These are phyloP conservation scores for Pleurotus tuoliensis DNA, from an alignment of 768 basidiomycete genomes.

Conservation along the genomic window DNA sequence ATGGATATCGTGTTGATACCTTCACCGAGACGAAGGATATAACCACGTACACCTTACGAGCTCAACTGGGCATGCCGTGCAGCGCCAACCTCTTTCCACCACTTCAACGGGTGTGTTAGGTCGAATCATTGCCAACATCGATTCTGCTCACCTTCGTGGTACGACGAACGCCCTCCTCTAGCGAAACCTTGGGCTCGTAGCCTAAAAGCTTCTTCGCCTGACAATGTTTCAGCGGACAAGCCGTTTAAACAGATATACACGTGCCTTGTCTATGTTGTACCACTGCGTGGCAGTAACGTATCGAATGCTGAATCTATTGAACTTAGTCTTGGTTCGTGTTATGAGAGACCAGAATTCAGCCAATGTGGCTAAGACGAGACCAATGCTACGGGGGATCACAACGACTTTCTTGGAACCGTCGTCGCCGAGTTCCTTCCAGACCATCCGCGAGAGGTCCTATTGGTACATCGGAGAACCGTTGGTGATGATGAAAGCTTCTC, in stretches of 20 bases:
- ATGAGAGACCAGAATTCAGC: conserved; percentile 34
- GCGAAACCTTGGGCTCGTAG: conserved; percentile 45
- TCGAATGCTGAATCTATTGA: conserved; percentile 37
- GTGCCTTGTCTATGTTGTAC: conserved; percentile 45
- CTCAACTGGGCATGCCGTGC: not conserved
- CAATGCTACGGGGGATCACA: conserved; percentile 31
- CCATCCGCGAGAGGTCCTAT: conserved; percentile 44
- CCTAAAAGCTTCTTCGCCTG: conserved; percentile 41
- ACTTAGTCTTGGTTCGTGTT: conserved; percentile 38
- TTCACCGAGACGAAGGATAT: too few species aligned
- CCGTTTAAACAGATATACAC: not conserved
- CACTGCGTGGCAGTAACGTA: conserved; percentile 40
- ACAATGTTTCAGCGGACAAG: not conserved
- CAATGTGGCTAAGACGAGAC: conserved; percentile 34
- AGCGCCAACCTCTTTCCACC: conserved; percentile 12
- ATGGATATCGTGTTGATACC: too few species aligned
- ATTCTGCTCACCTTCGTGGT: conserved; percentile 9
- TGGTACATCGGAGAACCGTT: conserved; percentile 52
- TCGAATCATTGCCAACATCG: too few species aligned
- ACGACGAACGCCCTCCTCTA: conserved; percentile 43
- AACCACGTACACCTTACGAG: too few species aligned
- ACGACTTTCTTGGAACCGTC: conserved; percentile 18
- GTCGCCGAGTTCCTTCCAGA: conserved; percentile 34
- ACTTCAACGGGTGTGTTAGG: conserved; percentile 3
- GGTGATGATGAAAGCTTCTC: conserved; percentile 55